Evolutionary conservation across 73 alveolate species (phyloP).

Genomic region (Tetrahymena elliotti): DNA sequence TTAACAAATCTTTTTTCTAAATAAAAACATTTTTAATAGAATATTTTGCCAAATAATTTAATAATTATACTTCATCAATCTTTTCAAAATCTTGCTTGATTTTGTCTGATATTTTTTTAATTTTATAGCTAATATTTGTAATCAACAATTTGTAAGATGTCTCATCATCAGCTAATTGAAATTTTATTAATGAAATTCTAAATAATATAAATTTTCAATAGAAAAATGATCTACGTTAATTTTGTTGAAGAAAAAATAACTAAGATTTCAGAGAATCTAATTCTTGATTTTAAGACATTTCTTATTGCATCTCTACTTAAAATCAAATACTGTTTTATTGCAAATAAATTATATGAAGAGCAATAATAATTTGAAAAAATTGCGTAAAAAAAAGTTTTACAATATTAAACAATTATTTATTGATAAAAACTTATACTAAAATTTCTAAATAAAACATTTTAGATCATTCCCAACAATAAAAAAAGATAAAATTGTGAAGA

Average conservation of each 20-base stretch:
- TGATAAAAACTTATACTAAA: too few relatives aligned
- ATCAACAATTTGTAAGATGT: not conserved
- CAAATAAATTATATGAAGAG: not conserved
- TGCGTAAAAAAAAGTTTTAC: not conserved
- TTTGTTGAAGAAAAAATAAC: not conserved
- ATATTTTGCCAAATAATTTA: not conserved
- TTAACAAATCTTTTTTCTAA: not conserved
- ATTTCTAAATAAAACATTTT: too few relatives aligned
- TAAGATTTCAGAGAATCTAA: not conserved
- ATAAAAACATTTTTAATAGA: too few relatives aligned
- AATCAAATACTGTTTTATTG: not conserved
- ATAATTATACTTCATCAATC: not conserved
- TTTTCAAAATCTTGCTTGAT: not conserved
- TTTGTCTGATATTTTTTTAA: not conserved
- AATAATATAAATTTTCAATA: too few relatives aligned
- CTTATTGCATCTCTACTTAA: not conserved
- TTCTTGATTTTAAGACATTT: not conserved
- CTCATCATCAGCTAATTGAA: not conserved
- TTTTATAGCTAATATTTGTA: not conserved
- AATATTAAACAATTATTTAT: not conserved
- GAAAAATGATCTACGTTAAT: not conserved
- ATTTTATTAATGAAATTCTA: not conserved
- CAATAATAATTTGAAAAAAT: not conserved
- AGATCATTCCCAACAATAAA: too few relatives aligned
- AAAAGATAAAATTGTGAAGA: too few relatives aligned